Percentiles rank a stretch among this genome's conserved stretches.
Evolutionary conservation across 257 asterid species (phyloP).

Genomic region (Asclepias syriaca): DNA sequence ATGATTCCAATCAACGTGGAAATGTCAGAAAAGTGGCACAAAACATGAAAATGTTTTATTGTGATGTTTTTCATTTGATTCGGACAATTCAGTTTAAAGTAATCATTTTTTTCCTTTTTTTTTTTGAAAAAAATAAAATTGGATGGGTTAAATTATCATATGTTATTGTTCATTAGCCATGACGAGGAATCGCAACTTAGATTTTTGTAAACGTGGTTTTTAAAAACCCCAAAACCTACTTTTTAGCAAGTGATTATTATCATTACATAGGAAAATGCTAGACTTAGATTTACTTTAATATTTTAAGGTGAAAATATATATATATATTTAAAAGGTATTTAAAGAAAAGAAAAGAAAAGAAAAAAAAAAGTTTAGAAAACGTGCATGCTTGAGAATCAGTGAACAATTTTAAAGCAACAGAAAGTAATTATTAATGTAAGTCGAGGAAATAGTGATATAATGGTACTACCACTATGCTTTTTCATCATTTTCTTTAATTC

Average conservation of each 20-base stretch:
- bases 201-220: background rate
- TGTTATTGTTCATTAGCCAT: background rate
- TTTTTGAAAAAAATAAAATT: too few relatives aligned
- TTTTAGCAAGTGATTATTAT: too few relatives aligned
- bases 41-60: background rate
- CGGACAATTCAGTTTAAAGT: constrained; percentile 3
- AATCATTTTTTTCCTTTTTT: background rate
- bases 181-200: background rate
- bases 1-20: constrained; percentile 4
- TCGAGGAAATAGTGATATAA: too few relatives aligned
- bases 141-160: background rate
- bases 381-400: constrained; percentile 20
- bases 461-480: too few relatives aligned
- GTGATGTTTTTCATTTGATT: background rate
- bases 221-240: too few relatives aligned
- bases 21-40: background rate
- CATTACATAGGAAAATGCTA: too few relatives aligned
- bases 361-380: background rate
- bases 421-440: constrained; percentile 3
- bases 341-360: too few relatives aligned
- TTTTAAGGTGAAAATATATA: too few relatives aligned
- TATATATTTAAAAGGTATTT: too few relatives aligned
- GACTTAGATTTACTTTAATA: too few relatives aligned
- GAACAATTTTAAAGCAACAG: background rate
- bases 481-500: too few relatives aligned